These are phyloP conservation scores for Bjerkandera adusta DNA, from an alignment of 1,284 basidiomycete genomes.

Conservation along the genomic window DNA sequence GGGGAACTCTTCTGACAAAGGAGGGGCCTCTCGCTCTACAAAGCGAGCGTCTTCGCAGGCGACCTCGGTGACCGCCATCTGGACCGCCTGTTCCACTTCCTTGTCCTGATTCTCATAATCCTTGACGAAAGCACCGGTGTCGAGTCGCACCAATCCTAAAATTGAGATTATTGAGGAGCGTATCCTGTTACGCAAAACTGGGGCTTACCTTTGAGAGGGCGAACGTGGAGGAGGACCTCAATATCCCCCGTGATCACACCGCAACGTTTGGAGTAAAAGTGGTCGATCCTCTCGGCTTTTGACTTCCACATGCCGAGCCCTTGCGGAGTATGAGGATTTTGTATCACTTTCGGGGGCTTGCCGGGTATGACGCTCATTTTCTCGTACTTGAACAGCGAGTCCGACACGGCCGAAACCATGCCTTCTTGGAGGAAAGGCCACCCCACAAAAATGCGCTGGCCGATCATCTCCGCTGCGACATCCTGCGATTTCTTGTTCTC, in stretches of 20 bases:
- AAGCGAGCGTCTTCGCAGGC: slow-evolving; percentile 88
- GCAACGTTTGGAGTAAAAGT: slow-evolving; percentile 85
- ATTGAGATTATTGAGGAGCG: slow-evolving; percentile 5
- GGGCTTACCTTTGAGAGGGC: slow-evolving; percentile 78
- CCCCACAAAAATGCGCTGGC: slow-evolving; percentile 75
- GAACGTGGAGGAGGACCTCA: slow-evolving; percentile 80
- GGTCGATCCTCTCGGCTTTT: slow-evolving; percentile 80
- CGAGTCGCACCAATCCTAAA: slow-evolving; percentile 82
- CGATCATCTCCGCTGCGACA: slow-evolving; percentile 75
- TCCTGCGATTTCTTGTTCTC: slow-evolving; percentile 70
- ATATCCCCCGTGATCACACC: slow-evolving; percentile 86
- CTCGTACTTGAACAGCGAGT: slow-evolving; percentile 87
- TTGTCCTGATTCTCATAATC: slow-evolving; percentile 86
- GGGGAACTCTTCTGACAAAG: slow-evolving; percentile 88
- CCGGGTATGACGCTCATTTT: slow-evolving; percentile 57
- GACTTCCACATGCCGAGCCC: slow-evolving; percentile 72
- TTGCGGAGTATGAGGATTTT: slow-evolving; percentile 68
- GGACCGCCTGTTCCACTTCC: slow-evolving; percentile 84
- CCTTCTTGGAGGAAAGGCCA: slow-evolving; percentile 98
- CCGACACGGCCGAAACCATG: slow-evolving; percentile 83
- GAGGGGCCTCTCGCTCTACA: slow-evolving; percentile 79
- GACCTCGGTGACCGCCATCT: slow-evolving; percentile 79
- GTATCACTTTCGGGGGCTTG: slow-evolving; percentile 56
- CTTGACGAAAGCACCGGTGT: slow-evolving; percentile 90
- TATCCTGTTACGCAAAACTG: not conserved